Percentiles rank a stretch among this genome's conserved stretches.
phyloP scores from a whole-genome alignment of 192 early-diverging fungal genomes.

The Gonapodya prolifera region DNA sequence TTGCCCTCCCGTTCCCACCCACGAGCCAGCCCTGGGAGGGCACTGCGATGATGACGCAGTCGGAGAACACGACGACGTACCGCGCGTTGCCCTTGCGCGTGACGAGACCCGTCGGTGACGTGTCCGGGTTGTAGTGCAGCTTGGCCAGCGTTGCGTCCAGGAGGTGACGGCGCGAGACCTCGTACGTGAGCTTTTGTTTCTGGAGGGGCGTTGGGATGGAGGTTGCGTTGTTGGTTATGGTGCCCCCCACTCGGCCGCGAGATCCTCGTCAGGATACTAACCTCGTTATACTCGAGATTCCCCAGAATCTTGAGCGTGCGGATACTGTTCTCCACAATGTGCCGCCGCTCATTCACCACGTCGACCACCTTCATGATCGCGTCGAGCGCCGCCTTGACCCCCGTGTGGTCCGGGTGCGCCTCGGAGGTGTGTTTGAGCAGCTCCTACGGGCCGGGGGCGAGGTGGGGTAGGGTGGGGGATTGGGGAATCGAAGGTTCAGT shows the following conservation, averaged over 20 bases:
- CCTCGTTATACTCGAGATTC: background rate
- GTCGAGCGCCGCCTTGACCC: slow-evolving; percentile 15
- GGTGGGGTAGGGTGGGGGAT: background rate
- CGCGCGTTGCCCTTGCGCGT: background rate
- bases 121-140: background rate
- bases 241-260: background rate
- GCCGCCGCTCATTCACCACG: slow-evolving; percentile 13
- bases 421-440: slow-evolving; percentile 25
- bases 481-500: no score
- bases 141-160: background rate
- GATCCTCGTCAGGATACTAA: background rate
- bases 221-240: background rate
- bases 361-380: slow-evolving; percentile 12
- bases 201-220: no score
- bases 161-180: background rate
- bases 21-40: background rate
- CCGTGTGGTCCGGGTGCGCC: slow-evolving; percentile 14
- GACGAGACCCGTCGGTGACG: background rate
- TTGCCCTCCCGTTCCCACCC: background rate
- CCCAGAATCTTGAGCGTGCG: background rate
- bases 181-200: background rate
- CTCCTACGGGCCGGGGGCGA: slow-evolving; percentile 13
- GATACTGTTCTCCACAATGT: slow-evolving; percentile 12
- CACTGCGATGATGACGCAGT: background rate
- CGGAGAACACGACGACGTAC: background rate